Conservation (phyloP, 192 early-diverging fungal genomes). For the Borealophlyctis nickersoniae region DNA sequence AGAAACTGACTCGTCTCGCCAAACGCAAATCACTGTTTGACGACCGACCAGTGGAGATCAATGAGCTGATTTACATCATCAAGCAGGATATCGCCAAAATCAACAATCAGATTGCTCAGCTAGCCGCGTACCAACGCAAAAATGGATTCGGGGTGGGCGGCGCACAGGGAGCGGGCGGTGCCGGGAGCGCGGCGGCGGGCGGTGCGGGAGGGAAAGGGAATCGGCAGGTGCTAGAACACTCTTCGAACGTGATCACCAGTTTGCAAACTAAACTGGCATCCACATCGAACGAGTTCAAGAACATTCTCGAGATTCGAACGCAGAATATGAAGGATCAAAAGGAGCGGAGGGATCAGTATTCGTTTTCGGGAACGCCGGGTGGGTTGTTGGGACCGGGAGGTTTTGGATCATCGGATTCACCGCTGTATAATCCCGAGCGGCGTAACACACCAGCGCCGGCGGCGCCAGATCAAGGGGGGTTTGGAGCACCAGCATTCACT, state of each 20-base stretch:
- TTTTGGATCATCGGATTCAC: conserved; percentile 27
- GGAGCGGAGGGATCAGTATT: conserved; percentile 84
- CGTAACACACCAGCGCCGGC: conserved; percentile 10
- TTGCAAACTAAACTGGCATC: conserved; percentile 89
- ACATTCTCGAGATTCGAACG: conserved; percentile 93
- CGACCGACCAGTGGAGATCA: conserved; percentile 94
- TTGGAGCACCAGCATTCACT: neutral
- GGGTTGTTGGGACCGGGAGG: conserved; percentile 10
- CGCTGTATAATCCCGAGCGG: conserved; percentile 62
- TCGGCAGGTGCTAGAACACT: conserved; percentile 83
- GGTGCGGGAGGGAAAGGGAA: conserved; percentile 7
- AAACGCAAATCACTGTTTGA: conserved; percentile 95
- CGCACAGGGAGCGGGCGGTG: neutral
- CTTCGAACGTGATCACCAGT: conserved; percentile 84
- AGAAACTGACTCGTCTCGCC: conserved; percentile 87
- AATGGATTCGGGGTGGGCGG: conserved; percentile 30
- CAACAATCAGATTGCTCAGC: conserved; percentile 87
- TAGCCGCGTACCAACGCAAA: conserved; percentile 70
- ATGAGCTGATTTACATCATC: conserved; percentile 87
- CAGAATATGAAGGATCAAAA: conserved; percentile 94
- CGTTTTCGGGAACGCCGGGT: conserved; percentile 30
- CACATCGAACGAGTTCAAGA: conserved; percentile 88
- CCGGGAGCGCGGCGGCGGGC: conserved; percentile 3
- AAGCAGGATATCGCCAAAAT: conserved; percentile 95
- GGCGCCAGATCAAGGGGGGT: conserved; percentile 10